Evolutionary conservation across 352 stramenopile species (phyloP).

Genomic region (Phytophthora ohioensis): DNA sequence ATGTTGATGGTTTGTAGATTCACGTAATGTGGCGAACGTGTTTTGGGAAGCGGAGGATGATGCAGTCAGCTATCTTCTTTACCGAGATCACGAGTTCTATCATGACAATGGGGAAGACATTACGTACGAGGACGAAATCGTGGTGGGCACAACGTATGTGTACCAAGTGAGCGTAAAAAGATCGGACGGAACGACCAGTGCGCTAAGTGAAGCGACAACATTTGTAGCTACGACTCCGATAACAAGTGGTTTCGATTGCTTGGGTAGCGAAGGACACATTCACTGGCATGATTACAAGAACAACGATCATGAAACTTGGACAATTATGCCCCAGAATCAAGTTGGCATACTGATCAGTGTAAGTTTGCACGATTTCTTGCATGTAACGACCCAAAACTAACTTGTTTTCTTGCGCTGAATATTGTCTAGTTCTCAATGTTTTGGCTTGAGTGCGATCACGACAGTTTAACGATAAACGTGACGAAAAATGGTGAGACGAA

Average conservation of each 20-base stretch:
- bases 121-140: slow-evolving; percentile 50
- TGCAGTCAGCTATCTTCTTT: slow-evolving; percentile 47
- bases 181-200: slow-evolving; percentile 27
- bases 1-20: slow-evolving; percentile 36
- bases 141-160: slow-evolving; percentile 44
- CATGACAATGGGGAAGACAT: slow-evolving; percentile 38
- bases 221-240: slow-evolving; percentile 23
- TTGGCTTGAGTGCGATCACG: slow-evolving; percentile 70
- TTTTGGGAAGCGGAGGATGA: slow-evolving; percentile 44
- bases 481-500: slow-evolving; percentile 17
- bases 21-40: slow-evolving; percentile 37
- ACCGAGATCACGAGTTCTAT: slow-evolving; percentile 37
- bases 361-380: slow-evolving; percentile 12
- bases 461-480: slow-evolving; percentile 43
- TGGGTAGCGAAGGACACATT: slow-evolving; percentile 42
- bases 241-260: slow-evolving; percentile 40
- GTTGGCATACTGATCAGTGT: slow-evolving; percentile 49
- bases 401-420: background rate
- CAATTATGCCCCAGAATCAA: slow-evolving; percentile 37
- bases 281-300: slow-evolving; percentile 54
- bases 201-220: slow-evolving; percentile 42
- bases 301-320: slow-evolving; percentile 46
- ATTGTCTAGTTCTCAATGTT: slow-evolving; percentile 49
- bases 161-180: slow-evolving; percentile 47
- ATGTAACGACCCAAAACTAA: background rate